Percentiles rank a stretch among this genome's conserved stretches.
These are phyloP conservation scores for Penstemon newberryi DNA, from an alignment of 257 asterid genomes.

Conservation along the genomic window DNA sequence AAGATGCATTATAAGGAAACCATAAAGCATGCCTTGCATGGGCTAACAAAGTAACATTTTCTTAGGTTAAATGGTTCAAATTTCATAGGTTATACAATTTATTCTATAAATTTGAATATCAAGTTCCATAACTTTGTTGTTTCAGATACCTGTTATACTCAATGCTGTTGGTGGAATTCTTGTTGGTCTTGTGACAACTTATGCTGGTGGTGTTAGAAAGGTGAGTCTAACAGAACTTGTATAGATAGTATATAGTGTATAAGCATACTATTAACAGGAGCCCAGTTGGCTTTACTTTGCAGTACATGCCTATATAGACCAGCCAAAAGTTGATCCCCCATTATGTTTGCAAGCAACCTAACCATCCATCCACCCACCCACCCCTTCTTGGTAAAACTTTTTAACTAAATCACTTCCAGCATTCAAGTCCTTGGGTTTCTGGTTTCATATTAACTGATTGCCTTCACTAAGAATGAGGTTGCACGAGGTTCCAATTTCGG, in stretches of 20 bases:
- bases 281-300: constrained; percentile 18
- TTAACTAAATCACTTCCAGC: not conserved
- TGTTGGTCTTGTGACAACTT: constrained; percentile 92
- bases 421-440: not conserved
- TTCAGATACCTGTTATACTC: constrained; percentile 81
- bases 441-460: constrained; percentile 16
- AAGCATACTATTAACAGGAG: not conserved
- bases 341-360: not conserved
- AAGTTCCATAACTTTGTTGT: constrained; percentile 27
- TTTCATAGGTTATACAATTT: constrained; percentile 6
- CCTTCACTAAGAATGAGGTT: not conserved
- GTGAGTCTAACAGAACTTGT: constrained; percentile 28
- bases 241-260: not conserved
- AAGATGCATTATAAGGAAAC: not conserved
- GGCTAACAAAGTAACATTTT: constrained; percentile 10
- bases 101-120: constrained; percentile 13
- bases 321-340: not conserved
- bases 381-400: not conserved
- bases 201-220: constrained; percentile 98
- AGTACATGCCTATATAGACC: not conserved
- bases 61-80: not conserved
- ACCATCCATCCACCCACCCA: not conserved
- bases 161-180: constrained; percentile 97
- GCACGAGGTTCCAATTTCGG: not conserved
- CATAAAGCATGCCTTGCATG: constrained; percentile 2